Base-by-base conservation (phyloP, 768 basidiomycete genomes). In the Ramaria sp. region DNA sequence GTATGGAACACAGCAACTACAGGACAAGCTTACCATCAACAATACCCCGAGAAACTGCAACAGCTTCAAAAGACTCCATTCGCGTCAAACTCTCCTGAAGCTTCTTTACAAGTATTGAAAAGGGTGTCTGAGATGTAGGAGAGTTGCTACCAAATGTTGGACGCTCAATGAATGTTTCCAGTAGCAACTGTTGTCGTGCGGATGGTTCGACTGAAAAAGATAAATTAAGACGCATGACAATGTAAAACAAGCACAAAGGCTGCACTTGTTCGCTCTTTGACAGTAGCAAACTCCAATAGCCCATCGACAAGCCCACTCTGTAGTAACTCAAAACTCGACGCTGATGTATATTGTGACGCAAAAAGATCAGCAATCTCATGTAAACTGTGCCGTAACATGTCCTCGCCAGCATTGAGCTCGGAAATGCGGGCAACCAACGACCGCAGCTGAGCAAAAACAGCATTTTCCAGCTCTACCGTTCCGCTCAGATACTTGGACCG, bases 41-140 rank as follows among this genome's bases (percentile, higher is more conserved):
- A n/a, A 75, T 80, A 43, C 81, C 84, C 68, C 83, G 88, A 20
- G 88, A 80, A 1, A 94, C 88, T 0, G 92, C 92, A 45, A 88
- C 81, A 7, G 98, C 96, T 41, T 98, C 93, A 61, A 96, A 98
- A 13, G 84, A 84, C 67, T 99, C 96, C 83, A 97, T 88, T 62
- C 92, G 75, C 11, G 96, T 96, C 22, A 99, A 71, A 67, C 88
- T 90, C 70, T 99, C 96, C 68, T 98, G 96, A 37, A 99, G 70
- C 62, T 95, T 93, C 77, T 95, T 97, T 53, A 98, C 91, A 34
- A 99, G 79, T 10, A 86, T 77, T 1, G 83, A 69, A 42, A 96
- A 82, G 0, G 81, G 82, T 7, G 77, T 83, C 67, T 79, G 83
- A 22, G 64, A 71, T 52, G 68, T 66, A 38, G 59, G 63, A 9